Evolutionary conservation across 2,329 filamentous ascomycete genomes (phyloP).

Genomic region (Cytospora schulzeri): DNA sequence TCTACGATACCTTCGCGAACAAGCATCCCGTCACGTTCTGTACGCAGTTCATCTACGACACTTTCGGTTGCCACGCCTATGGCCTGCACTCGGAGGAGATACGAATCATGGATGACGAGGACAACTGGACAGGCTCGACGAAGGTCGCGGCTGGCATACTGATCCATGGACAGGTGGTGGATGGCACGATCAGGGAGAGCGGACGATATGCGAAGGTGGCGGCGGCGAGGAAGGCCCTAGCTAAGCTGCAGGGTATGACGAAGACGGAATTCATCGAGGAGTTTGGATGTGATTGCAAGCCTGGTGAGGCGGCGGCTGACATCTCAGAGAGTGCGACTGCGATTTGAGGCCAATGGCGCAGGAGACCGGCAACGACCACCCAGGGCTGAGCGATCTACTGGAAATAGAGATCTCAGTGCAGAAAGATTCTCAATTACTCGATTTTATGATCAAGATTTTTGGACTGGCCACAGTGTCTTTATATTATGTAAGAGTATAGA

Average conservation of each 20-base stretch:
- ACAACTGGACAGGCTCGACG: conserved; percentile 35
- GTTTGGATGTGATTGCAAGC: conserved; percentile 66
- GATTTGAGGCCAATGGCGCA: conserved; percentile 8
- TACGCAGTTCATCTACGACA: conserved; percentile 61
- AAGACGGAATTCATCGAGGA: conserved; percentile 59
- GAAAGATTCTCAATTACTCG: background rate
- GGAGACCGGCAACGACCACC: conserved; percentile 18
- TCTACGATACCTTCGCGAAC: conserved; percentile 86
- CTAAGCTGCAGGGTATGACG: conserved; percentile 46
- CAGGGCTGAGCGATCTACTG: background rate
- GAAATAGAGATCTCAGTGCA: background rate
- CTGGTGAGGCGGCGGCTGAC: conserved; percentile 28
- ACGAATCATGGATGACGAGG: conserved; percentile 37
- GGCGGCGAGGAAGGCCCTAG: conserved; percentile 62
- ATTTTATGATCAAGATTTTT: background rate
- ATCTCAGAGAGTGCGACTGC: conserved; percentile 25
- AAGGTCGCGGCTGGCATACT: conserved; percentile 71
- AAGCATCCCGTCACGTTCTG: conserved; percentile 82
- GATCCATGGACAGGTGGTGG: conserved; percentile 72
- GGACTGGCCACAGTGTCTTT: background rate
- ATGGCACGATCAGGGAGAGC: conserved; percentile 62
- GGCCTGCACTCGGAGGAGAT: conserved; percentile 57
- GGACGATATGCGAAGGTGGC: conserved; percentile 73
- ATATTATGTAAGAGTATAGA: background rate
- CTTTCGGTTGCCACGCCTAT: conserved; percentile 66